phyloP scores from a whole-genome alignment of 371 early-diverging fungal species.

The Apophysomyces variabilis region DNA sequence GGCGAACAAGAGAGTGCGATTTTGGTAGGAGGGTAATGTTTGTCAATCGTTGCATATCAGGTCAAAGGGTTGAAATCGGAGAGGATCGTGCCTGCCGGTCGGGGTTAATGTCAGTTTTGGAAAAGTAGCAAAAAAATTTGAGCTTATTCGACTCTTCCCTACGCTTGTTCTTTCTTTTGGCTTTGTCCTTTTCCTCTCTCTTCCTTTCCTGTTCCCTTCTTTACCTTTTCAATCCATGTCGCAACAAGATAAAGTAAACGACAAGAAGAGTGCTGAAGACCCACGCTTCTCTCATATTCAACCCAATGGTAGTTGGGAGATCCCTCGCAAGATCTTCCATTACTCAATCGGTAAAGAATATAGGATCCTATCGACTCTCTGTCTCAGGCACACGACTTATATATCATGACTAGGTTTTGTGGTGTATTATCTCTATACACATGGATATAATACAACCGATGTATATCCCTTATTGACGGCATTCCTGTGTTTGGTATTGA shows the following conservation, averaged over 20 bases:
- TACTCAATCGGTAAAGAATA: slow-evolving; percentile 50
- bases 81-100: background rate
- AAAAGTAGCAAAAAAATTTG: background rate
- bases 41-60: background rate
- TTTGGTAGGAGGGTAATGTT: background rate
- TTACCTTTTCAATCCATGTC: background rate
- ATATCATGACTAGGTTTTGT: slow-evolving; percentile 44
- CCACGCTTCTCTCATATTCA: slow-evolving; percentile 35
- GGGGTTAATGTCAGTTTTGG: background rate
- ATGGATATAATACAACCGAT: slow-evolving; percentile 32
- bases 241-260: background rate
- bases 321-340: slow-evolving; percentile 59
- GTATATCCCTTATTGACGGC: slow-evolving; percentile 39
- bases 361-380: background rate
- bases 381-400: background rate
- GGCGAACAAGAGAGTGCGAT: background rate
- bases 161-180: background rate
- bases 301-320: slow-evolving; percentile 52
- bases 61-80: background rate
- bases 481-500: slow-evolving; percentile 33
- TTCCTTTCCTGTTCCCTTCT: background rate
- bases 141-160: background rate
- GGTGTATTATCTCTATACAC: slow-evolving; percentile 40
- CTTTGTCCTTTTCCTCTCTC: background rate
- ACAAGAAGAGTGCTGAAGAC: background rate